Conservation (phyloP, 2,329 filamentous ascomycete species). For the Penicillium janthinellum region DNA sequence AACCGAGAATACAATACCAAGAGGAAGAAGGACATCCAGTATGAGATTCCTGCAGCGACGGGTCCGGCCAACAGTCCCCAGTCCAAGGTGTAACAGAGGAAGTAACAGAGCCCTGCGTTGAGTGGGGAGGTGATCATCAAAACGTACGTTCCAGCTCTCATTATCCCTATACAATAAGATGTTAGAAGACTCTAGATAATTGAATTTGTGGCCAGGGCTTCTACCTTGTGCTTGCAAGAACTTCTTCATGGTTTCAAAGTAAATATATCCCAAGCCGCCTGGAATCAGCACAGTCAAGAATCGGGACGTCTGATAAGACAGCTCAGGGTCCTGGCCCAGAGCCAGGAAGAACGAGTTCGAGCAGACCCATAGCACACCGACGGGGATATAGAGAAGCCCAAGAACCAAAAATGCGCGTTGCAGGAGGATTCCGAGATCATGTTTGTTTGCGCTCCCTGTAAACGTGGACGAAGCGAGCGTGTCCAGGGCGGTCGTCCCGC, state of each 20-base stretch:
- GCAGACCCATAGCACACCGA: constrained; percentile 72
- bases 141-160: constrained; percentile 66
- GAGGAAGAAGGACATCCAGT: constrained; percentile 80
- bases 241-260: constrained; percentile 76
- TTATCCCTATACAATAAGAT: constrained; percentile 51
- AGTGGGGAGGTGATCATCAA: constrained; percentile 62
- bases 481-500: constrained; percentile 82
- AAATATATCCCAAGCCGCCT: constrained; percentile 82
- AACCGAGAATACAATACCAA: constrained; percentile 73
- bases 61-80: constrained; percentile 78
- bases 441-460: constrained; percentile 76
- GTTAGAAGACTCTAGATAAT: neutral
- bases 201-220: neutral
- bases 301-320: constrained; percentile 70
- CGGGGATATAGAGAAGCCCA: constrained; percentile 69
- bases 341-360: constrained; percentile 73
- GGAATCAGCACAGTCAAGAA: constrained; percentile 76
- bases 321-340: constrained; percentile 75
- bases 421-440: constrained; percentile 75
- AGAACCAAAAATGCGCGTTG: constrained; percentile 76
- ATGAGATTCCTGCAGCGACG: constrained; percentile 78
- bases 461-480: constrained; percentile 81
- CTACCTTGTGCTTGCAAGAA: constrained; percentile 60
- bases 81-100: constrained; percentile 72
- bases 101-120: constrained; percentile 60